phyloP scores from a whole-genome alignment of 306 rosid genomes.

The Ormosia semicastrata region DNA sequence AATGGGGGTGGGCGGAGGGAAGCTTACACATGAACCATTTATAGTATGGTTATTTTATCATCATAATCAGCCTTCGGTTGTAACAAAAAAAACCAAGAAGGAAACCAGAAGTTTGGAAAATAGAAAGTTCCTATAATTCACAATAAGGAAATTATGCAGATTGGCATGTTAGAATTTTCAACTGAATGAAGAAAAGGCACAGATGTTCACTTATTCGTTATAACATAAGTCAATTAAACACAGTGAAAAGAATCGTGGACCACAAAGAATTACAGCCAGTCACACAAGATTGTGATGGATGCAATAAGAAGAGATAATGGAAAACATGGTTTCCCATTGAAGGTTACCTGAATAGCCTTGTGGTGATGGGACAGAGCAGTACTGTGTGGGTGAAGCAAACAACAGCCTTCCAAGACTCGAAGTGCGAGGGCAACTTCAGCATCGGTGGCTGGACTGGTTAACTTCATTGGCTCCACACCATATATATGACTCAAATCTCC shows the following conservation, averaged over 20 bases:
- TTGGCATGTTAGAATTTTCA: not conserved
- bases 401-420: constrained; percentile 74
- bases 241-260: not conserved
- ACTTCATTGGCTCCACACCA: constrained; percentile 72
- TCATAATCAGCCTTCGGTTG: not conserved
- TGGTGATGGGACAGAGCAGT: constrained; percentile 61
- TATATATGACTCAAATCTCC: constrained; percentile 62
- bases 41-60: not conserved
- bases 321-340: not conserved
- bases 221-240: not conserved
- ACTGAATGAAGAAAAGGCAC: not conserved
- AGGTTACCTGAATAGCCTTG: constrained; percentile 56
- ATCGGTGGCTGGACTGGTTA: constrained; percentile 73
- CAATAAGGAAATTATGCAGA: not conserved
- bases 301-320: not conserved
- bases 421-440: constrained; percentile 64
- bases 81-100: not conserved
- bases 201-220: not conserved
- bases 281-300: not conserved
- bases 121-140: not conserved
- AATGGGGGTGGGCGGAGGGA: not conserved
- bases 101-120: not conserved
- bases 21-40: not conserved
- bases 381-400: constrained; percentile 62
- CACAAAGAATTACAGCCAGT: not conserved